Conservation (phyloP, 2,329 filamentous ascomycete species). For the Sporothrix globosa region DNA sequence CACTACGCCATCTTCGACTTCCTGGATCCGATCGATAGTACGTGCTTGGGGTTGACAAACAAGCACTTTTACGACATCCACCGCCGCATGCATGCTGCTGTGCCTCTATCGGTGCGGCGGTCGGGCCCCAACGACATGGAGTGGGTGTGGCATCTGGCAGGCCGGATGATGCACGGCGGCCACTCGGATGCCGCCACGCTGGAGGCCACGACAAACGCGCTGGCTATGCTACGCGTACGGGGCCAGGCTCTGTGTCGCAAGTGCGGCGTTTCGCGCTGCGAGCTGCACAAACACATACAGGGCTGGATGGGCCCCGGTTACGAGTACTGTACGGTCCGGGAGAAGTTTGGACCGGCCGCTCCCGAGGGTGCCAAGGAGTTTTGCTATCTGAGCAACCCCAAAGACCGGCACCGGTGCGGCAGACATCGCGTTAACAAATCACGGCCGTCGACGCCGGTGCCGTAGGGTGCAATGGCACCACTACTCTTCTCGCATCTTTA, state of each 20-base stretch:
- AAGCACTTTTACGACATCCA: slow-evolving; percentile 63
- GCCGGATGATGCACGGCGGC: slow-evolving; percentile 36
- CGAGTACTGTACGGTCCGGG: slow-evolving; percentile 65
- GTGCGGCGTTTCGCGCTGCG: slow-evolving; percentile 63
- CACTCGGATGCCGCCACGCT: slow-evolving; percentile 25
- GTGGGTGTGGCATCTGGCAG: slow-evolving; percentile 64
- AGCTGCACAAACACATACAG: slow-evolving; percentile 64
- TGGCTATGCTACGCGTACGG: slow-evolving; percentile 56
- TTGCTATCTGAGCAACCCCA: slow-evolving; percentile 64
- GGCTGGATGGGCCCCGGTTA: slow-evolving; percentile 60
- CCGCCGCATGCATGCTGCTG: slow-evolving; percentile 57
- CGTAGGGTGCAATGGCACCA: background rate
- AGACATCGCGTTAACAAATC: slow-evolving; percentile 51
- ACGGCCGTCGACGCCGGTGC: slow-evolving; percentile 35
- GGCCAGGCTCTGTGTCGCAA: slow-evolving; percentile 66
- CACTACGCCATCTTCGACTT: slow-evolving; percentile 64
- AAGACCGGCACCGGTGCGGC: slow-evolving; percentile 61
- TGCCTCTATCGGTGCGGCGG: slow-evolving; percentile 61
- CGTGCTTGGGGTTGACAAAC: slow-evolving; percentile 63
- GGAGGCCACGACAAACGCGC: slow-evolving; percentile 38
- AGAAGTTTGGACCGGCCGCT: slow-evolving; percentile 58
- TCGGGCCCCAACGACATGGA: slow-evolving; percentile 65
- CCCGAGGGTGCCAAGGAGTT: slow-evolving; percentile 52
- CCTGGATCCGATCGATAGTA: slow-evolving; percentile 66
- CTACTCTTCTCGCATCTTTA: background rate